Conservation (phyloP, 2,329 filamentous ascomycete species). For the Thelonectria rubi region DNA sequence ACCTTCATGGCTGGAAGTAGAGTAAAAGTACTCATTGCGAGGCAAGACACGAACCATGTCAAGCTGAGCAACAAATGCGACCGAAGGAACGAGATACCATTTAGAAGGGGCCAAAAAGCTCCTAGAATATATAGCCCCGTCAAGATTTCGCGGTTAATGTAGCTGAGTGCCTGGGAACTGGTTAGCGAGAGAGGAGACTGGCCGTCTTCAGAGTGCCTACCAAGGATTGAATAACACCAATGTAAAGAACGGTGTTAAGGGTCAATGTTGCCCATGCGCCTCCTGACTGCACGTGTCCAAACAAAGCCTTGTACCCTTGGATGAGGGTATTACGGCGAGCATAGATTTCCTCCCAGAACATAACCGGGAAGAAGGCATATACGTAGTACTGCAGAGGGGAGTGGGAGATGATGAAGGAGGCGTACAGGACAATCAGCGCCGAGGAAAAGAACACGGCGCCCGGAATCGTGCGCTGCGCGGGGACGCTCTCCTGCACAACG, state of each 20-base stretch:
- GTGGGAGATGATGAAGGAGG: slow-evolving; percentile 79
- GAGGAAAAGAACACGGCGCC: slow-evolving; percentile 77
- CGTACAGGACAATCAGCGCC: slow-evolving; percentile 77
- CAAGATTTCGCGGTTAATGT: slow-evolving; percentile 89
- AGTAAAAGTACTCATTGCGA: slow-evolving; percentile 90
- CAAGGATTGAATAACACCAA: slow-evolving; percentile 81
- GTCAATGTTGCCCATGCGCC: slow-evolving; percentile 66
- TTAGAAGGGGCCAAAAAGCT: slow-evolving; percentile 78
- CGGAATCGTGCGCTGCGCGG: slow-evolving; percentile 68
- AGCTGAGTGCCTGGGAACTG: slow-evolving; percentile 78
- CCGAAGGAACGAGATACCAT: slow-evolving; percentile 77
- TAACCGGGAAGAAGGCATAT: slow-evolving; percentile 90
- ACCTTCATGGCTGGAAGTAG: slow-evolving; percentile 86
- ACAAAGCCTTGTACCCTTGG: slow-evolving; percentile 72
- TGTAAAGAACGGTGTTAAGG: slow-evolving; percentile 71
- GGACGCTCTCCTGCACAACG: slow-evolving; percentile 76
- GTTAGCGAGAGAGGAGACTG: slow-evolving; percentile 14
- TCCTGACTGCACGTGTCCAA: slow-evolving; percentile 72
- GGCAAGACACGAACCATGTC: slow-evolving; percentile 80
- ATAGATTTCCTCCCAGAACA: slow-evolving; percentile 97
- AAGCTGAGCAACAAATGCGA: slow-evolving; percentile 70
- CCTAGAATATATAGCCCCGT: slow-evolving; percentile 81
- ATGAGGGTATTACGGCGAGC: slow-evolving; percentile 75
- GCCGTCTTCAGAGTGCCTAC: slow-evolving; percentile 54
- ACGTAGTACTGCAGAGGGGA: slow-evolving; percentile 88